Base-by-base conservation (phyloP, 1,139 yeast species). In the Kodamaea ohmeri region DNA sequence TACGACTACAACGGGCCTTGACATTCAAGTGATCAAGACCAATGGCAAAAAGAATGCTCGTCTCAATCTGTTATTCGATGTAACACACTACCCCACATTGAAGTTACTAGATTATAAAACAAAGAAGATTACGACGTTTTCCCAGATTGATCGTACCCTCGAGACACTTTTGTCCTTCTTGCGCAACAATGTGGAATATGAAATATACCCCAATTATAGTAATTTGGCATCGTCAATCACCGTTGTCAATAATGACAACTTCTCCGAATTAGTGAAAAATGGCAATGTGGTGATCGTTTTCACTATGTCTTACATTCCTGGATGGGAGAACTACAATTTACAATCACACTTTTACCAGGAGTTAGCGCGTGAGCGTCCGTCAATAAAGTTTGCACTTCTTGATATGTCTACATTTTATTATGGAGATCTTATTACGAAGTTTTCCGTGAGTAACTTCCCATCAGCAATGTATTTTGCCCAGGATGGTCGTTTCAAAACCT, bases 291-390 rank as follows among this genome's bases (percentile, higher is more conserved):
- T 34, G 48, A 49, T 20, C 2, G 65, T 64, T 2, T 59, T 67
- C 30, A 51, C 61, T 1, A 45, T 52, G 34, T 41, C 55, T 7
- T 55, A 51, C 37, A 38, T 55, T 24, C 44, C 46, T 4, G 66
- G 56, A 4, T 70, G 75, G 73, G 43, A 48, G 22, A 56, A 59
- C 13, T 57, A 52, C 40, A 48, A 56, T 25, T 57, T 52, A 32
- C 73, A 72, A 1, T 47, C 52, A 6, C 76, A 70, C 46, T 65
- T 61, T 42, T 60, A 57, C 39, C 72, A 67, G 40, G 46, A 44
- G 36, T 41, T 62, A 9, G 62, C 71, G 2, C 29, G 40, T 11
- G 41, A 47, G 4, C 40, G 48, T 29, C 38, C 43, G 1, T 32
- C 33, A 35, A 25, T 53, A 4, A 35, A 40, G 13, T 61, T 67